Conservation (phyloP, 2,329 filamentous ascomycete species). For the Coniochaeta pulveracea region DNA sequence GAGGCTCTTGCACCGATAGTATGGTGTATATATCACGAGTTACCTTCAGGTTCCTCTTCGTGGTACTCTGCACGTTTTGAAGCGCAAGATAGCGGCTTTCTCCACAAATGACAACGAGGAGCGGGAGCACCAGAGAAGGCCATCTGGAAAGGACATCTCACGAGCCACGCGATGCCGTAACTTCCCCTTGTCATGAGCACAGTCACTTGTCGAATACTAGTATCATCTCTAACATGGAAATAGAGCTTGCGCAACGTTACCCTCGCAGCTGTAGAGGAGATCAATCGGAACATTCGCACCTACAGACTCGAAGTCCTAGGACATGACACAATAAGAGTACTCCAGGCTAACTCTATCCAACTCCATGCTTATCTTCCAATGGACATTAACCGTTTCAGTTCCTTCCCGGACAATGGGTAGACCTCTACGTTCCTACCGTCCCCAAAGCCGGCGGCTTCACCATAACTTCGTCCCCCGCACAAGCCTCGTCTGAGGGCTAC, state of each 20-base stretch:
- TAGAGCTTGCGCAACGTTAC: conserved; percentile 49
- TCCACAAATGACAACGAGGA: too few species aligned
- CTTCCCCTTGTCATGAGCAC: background rate
- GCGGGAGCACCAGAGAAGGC: background rate
- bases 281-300: conserved; percentile 59
- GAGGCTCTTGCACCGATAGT: too few species aligned
- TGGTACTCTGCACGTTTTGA: too few species aligned
- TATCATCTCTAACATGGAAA: too few species aligned
- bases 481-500: conserved; percentile 32
- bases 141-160: conserved; percentile 2
- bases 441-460: conserved; percentile 75
- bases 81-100: too few species aligned
- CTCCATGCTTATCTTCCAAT: background rate
- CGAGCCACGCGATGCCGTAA: conserved; percentile 2
- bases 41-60: too few species aligned
- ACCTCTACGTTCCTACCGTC: conserved; percentile 62
- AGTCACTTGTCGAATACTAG: too few species aligned
- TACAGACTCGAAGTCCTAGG: conserved; percentile 50
- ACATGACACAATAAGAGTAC: conserved; percentile 22
- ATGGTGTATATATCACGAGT: too few species aligned
- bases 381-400: conserved; percentile 56
- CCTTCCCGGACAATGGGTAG: conserved; percentile 78
- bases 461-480: conserved; percentile 63
- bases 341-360: background rate
- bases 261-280: conserved; percentile 46